phyloP scores from a whole-genome alignment of 2,329 filamentous ascomycete genomes.

The Ceratocystis albifundus region DNA sequence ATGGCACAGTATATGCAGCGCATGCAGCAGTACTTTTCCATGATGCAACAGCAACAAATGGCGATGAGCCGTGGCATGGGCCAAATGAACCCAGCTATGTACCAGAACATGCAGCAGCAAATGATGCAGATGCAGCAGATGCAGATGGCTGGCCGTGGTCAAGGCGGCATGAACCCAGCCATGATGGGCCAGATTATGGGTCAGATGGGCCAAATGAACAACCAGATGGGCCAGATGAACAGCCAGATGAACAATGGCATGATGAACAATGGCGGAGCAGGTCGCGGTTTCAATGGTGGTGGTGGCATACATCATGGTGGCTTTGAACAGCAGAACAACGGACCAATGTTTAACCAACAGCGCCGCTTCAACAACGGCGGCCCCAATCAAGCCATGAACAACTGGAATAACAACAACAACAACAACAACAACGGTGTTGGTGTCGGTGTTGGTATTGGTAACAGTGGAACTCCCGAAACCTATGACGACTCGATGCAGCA shows the following conservation, averaged over 20 bases:
- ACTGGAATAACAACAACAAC: conserved; percentile 26
- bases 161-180: conserved; percentile 25
- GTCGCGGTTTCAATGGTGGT: conserved; percentile 31
- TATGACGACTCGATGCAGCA: conserved; percentile 28
- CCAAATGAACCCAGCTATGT: conserved; percentile 45
- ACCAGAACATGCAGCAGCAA: conserved; percentile 64
- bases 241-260: conserved; percentile 28
- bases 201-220: conserved; percentile 28
- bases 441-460: conserved; percentile 26
- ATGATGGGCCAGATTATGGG: conserved; percentile 48
- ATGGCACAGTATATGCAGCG: conserved; percentile 98
- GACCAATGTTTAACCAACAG: conserved; percentile 21
- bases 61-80: conserved; percentile 59
- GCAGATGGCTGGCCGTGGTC: conserved; percentile 44
- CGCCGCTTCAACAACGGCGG: conserved; percentile 23
- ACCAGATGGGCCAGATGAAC: conserved; percentile 32
- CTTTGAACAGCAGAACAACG: conserved; percentile 17
- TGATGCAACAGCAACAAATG: conserved; percentile 80
- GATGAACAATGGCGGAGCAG: conserved; percentile 32
- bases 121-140: conserved; percentile 69
- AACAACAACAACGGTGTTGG: conserved; percentile 25
- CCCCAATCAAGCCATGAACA: conserved; percentile 25
- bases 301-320: conserved; percentile 23
- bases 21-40: conserved; percentile 93
- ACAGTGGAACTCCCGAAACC: conserved; percentile 24